Evolutionary conservation across 805 yeast genomes (phyloP).

Genomic region (Myxozyma neglecta): DNA sequence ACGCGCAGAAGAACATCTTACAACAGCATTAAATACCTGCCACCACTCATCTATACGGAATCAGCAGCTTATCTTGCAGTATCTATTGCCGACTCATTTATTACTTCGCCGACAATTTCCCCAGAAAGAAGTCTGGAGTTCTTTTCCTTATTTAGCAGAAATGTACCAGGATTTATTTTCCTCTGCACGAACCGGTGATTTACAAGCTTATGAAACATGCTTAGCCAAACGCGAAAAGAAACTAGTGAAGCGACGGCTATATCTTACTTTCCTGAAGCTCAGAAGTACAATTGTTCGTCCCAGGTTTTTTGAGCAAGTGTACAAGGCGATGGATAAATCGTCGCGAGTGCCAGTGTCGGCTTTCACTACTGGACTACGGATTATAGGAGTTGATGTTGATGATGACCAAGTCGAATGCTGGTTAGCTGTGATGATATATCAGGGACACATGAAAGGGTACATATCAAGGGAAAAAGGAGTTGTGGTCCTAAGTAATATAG

Average conservation of each 20-base stretch:
- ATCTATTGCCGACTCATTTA: constrained; percentile 65
- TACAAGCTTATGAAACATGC: constrained; percentile 51
- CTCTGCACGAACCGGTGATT: constrained; percentile 56
- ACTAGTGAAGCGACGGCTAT: constrained; percentile 60
- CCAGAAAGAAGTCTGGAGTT: constrained; percentile 42
- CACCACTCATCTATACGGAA: constrained; percentile 34
- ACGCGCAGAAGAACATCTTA: constrained; percentile 52
- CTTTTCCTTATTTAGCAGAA: constrained; percentile 45
- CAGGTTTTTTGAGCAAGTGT: constrained; percentile 50
- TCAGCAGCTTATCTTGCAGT: constrained; percentile 51
- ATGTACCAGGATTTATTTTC: constrained; percentile 52
- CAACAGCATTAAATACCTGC: constrained; percentile 49
- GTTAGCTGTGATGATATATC: constrained; percentile 63
- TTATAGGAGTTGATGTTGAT: constrained; percentile 33
- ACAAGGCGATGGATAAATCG: constrained; percentile 34
- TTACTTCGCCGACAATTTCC: constrained; percentile 54
- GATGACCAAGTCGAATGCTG: constrained; percentile 65
- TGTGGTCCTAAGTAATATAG: constrained; percentile 70
- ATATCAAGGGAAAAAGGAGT: constrained; percentile 73
- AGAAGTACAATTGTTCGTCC: constrained; percentile 50
- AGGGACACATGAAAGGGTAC: constrained; percentile 71
- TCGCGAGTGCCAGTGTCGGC: constrained; percentile 45
- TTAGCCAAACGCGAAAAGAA: constrained; percentile 49
- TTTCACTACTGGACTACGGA: constrained; percentile 48
- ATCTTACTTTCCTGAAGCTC: constrained; percentile 56